Conservation (phyloP, 345 rosid genomes). For the Pistacia vera region DNA sequence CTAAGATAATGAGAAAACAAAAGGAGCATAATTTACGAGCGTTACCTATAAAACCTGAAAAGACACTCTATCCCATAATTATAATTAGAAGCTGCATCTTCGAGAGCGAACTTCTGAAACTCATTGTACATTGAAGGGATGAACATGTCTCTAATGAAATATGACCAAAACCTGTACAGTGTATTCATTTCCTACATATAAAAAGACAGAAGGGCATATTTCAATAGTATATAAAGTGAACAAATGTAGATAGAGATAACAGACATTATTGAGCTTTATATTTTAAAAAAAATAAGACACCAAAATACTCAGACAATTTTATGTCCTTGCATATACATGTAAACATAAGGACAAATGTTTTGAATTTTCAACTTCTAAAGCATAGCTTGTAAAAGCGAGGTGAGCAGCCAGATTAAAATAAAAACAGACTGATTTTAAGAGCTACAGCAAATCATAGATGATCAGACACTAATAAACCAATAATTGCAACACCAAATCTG, state of each 20-base stretch:
- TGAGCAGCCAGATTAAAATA: neutral
- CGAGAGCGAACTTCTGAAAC: conserved; percentile 78
- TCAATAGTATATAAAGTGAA: neutral
- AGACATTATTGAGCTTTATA: neutral
- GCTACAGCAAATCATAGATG: neutral
- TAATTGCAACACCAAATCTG: neutral
- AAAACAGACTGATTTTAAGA: neutral
- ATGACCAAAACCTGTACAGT: conserved; percentile 92
- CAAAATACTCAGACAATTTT: neutral
- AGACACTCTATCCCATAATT: conserved; percentile 92
- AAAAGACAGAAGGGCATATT: conserved; percentile 2
- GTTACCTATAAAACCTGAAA: conserved; percentile 96
- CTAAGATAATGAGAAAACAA: neutral
- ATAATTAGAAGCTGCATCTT: conserved; percentile 85
- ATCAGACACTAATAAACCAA: neutral
- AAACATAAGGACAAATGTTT: neutral
- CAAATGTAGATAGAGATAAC: neutral
- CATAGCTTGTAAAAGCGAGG: neutral
- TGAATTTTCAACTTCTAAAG: neutral
- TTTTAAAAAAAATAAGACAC: neutral
- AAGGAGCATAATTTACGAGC: neutral
- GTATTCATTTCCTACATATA: conserved; percentile 93
- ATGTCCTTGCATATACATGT: neutral
- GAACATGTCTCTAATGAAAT: conserved; percentile 81
- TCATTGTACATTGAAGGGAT: conserved; percentile 85